A percentile compares a stretch with the other conserved stretches of the same genome.
Evolutionary conservation across 352 stramenopile genomes (phyloP).

Genomic region (Phytophthora tubulina): DNA sequence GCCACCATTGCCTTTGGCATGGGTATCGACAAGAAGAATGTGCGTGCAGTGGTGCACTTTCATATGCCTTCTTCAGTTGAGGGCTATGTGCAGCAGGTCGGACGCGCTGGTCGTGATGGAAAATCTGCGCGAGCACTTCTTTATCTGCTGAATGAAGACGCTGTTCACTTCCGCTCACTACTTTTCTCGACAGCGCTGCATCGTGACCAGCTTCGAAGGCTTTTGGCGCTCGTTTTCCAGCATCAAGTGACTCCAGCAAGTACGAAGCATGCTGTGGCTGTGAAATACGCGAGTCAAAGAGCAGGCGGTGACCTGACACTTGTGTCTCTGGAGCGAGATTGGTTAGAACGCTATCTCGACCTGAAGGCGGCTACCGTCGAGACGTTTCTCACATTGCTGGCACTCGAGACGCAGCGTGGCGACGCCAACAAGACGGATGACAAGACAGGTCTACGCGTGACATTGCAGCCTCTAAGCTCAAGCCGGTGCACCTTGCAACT

Average conservation of each 20-base stretch:
- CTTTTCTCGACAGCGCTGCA: constrained; percentile 78
- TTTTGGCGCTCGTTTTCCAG: constrained; percentile 59
- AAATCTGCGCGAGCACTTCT: constrained; percentile 75
- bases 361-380: constrained; percentile 81
- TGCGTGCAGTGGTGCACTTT: constrained; percentile 98
- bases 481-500: constrained; percentile 63
- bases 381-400: constrained; percentile 79
- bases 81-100: constrained; percentile 98
- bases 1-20: constrained; percentile 99
- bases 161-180: constrained; percentile 74
- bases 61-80: constrained; percentile 97
- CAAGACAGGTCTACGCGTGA: constrained; percentile 30
- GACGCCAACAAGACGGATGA: constrained; percentile 8
- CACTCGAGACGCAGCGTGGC: constrained; percentile 41
- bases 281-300: constrained; percentile 29
- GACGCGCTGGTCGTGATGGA: constrained; percentile 95
- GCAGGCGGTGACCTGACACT: constrained; percentile 28
- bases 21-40: constrained; percentile 99
- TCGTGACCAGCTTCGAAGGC: constrained; percentile 51
- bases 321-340: constrained; percentile 65
- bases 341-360: constrained; percentile 70
- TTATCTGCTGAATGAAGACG: constrained; percentile 75
- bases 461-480: constrained; percentile 60
- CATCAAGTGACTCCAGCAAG: constrained; percentile 10
- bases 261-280: constrained; percentile 39